Percentiles rank a stretch among this genome's conserved stretches.
Conservation (phyloP, 129 eudicot species). For the Mikania micrantha region DNA sequence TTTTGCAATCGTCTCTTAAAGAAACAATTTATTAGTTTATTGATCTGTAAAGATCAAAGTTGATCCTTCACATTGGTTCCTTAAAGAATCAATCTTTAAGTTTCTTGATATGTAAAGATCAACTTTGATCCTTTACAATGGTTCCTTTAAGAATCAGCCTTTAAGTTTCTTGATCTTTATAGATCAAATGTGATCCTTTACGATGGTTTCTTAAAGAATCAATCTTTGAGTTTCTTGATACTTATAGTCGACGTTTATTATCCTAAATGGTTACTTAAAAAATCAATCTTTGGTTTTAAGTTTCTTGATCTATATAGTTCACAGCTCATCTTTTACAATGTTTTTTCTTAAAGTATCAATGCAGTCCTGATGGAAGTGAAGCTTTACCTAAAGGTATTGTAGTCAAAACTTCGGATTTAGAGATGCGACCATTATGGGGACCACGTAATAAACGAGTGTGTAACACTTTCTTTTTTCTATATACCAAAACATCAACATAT, state of each 20-base stretch:
- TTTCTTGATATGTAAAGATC: background rate
- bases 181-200: no score
- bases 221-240: no score
- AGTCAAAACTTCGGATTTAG: slow-evolving; percentile 58
- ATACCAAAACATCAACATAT: background rate
- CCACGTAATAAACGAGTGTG: slow-evolving; percentile 40
- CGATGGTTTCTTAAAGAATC: no score
- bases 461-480: background rate
- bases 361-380: slow-evolving; percentile 69
- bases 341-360: slow-evolving; percentile 35
- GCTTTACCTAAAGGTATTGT: slow-evolving; percentile 74
- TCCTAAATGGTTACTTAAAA: no score
- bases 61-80: background rate
- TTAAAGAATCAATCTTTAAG: slow-evolving; percentile 27
- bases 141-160: slow-evolving; percentile 12
- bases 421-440: slow-evolving; percentile 80
- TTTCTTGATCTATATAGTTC: background rate
- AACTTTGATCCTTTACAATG: background rate
- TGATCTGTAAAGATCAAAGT: background rate
- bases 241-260: no score
- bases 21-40: slow-evolving; percentile 16
- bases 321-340: background rate
- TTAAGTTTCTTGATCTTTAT: no score
- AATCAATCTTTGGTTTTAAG: background rate
- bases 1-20: slow-evolving; percentile 10